phyloP scores from a whole-genome alignment of 78 protist genomes.

The Corallochytrium limacisporum region DNA sequence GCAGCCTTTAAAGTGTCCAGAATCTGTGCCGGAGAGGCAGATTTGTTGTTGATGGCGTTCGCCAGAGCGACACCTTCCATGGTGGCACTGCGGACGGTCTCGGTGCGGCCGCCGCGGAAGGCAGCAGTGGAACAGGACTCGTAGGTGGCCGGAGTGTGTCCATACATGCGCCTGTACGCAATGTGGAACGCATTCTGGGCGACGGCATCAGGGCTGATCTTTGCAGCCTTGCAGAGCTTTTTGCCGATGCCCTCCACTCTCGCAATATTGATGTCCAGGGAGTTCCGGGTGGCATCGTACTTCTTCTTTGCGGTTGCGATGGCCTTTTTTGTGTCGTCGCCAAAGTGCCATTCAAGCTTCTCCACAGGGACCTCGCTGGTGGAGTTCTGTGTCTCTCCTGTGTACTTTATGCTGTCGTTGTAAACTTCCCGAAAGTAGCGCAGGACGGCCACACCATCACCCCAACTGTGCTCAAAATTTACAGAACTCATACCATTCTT shows the following conservation, averaged over 20 bases:
- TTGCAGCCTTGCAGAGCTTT: neutral
- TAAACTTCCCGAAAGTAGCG: too few relatives aligned
- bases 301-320: too few relatives aligned
- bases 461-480: conserved; percentile 40
- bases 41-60: neutral
- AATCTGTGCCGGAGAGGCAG: too few relatives aligned
- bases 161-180: conserved; percentile 16
- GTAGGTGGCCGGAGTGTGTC: conserved; percentile 24
- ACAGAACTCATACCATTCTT: conserved; percentile 12
- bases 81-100: conserved; percentile 35
- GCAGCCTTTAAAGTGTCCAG: neutral
- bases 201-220: conserved; percentile 33
- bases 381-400: too few relatives aligned
- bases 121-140: conserved; percentile 37
- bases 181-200: conserved; percentile 40
- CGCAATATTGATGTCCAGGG: conserved; percentile 5
- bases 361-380: too few relatives aligned
- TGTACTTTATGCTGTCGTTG: too few relatives aligned
- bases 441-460: conserved; percentile 33
- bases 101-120: conserved; percentile 54
- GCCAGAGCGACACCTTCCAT: conserved; percentile 5
- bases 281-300: neutral
- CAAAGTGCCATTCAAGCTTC: too few relatives aligned
- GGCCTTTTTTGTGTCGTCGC: too few relatives aligned
- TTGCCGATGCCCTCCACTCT: conserved; percentile 2